Percentiles rank a stretch among this genome's conserved stretches.
Evolutionary conservation across 768 basidiomycete genomes (phyloP).

Genomic region (Steccherinum ochraceum): DNA sequence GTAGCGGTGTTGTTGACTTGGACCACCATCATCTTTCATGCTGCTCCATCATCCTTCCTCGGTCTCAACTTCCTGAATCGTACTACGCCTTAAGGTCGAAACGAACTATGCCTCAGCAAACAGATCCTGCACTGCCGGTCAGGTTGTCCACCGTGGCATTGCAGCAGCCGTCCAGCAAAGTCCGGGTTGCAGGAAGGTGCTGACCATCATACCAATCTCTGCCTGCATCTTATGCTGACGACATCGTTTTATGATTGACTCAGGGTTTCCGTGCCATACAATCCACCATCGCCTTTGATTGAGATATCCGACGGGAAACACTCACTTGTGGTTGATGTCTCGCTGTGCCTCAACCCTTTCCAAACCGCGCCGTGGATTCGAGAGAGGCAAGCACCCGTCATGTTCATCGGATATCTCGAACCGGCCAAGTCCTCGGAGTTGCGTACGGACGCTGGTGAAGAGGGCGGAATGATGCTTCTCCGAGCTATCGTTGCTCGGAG

Average conservation of each 20-base stretch:
- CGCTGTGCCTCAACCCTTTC: conserved; percentile 39
- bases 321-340: conserved; percentile 37
- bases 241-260: not conserved
- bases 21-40: not conserved
- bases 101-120: not conserved
- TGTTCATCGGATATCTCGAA: conserved; percentile 57
- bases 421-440: not conserved
- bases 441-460: not conserved
- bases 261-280: not conserved
- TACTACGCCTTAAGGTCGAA: not conserved
- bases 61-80: not conserved
- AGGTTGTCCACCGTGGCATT: not conserved
- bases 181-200: not conserved
- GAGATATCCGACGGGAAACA: not conserved
- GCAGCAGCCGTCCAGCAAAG: not conserved
- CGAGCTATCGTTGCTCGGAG: not conserved
- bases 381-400: conserved; percentile 44
- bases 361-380: conserved; percentile 37
- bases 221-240: not conserved
- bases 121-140: not conserved
- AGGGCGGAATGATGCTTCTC: not conserved
- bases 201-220: too few species aligned
- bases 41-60: not conserved
- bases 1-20: not conserved
- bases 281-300: not conserved